Conservation (phyloP, 2,329 filamentous ascomycete genomes). For the Xylariaceae sp. region DNA sequence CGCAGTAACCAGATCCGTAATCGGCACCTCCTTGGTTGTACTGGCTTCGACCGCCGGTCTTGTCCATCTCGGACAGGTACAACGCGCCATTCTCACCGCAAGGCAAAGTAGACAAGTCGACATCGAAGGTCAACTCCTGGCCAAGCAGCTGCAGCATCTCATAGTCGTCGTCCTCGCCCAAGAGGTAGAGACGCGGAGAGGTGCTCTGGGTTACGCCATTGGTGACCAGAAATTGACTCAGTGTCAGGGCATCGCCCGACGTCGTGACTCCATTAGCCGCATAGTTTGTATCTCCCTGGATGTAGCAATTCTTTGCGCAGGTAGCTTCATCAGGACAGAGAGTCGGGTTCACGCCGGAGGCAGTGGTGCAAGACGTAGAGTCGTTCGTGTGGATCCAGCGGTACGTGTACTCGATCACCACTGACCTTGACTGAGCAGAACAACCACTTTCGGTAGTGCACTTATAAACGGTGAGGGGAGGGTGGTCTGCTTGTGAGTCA, state of each 20-base stretch:
- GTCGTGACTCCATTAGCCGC: constrained; percentile 29
- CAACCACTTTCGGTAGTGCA: constrained; percentile 49
- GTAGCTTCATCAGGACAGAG: constrained; percentile 43
- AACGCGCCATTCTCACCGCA: constrained; percentile 65
- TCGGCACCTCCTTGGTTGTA: constrained; percentile 54
- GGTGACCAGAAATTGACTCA: constrained; percentile 31
- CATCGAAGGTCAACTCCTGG: constrained; percentile 61
- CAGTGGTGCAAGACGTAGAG: constrained; percentile 24
- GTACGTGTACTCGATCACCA: constrained; percentile 47
- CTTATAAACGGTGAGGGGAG: constrained; percentile 46
- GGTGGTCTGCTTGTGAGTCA: constrained; percentile 35
- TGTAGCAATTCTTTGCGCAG: constrained; percentile 48
- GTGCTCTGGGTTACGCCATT: constrained; percentile 27
- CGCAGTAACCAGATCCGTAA: constrained; percentile 59
- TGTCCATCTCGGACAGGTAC: constrained; percentile 60
- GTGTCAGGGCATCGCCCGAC: constrained; percentile 24
- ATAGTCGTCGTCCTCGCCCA: constrained; percentile 50
- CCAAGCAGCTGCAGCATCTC: constrained; percentile 47
- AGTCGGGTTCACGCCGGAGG: constrained; percentile 35
- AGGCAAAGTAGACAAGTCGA: constrained; percentile 59
- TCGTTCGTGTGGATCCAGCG: constrained; percentile 33
- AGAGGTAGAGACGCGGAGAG: constrained; percentile 45
- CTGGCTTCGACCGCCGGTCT: constrained; percentile 53
- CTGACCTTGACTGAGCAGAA: constrained; percentile 43
- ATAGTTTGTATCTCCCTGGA: constrained; percentile 47